These are phyloP conservation scores for Kodamaea restingae DNA, from an alignment of 805 yeast genomes.

Conservation along the genomic window DNA sequence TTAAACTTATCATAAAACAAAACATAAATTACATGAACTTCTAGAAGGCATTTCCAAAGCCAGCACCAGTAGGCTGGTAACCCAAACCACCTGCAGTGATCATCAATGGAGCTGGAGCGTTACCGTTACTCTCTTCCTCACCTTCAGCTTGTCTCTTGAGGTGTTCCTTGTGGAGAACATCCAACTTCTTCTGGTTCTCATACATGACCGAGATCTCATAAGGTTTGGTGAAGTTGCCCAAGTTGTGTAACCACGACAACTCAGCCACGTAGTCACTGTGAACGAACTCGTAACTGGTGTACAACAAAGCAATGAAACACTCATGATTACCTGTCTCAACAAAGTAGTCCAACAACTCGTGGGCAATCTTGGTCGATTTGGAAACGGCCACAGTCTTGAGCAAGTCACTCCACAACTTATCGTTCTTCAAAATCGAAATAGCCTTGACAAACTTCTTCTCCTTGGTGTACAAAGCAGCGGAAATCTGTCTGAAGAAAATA, in stretches of 20 bases:
- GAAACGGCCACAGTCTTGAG: slow-evolving; percentile 88
- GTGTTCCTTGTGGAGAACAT: slow-evolving; percentile 65
- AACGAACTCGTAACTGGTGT: slow-evolving; percentile 76
- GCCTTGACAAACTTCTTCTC: slow-evolving; percentile 92
- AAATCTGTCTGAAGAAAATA: slow-evolving; percentile 92
- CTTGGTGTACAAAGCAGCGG: slow-evolving; percentile 89
- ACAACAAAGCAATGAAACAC: slow-evolving; percentile 86
- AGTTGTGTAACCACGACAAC: slow-evolving; percentile 83
- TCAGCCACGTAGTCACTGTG: slow-evolving; percentile 83
- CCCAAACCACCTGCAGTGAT: slow-evolving; percentile 76
- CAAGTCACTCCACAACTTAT: slow-evolving; percentile 92
- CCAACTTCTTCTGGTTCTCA: slow-evolving; percentile 68
- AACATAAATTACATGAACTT: slow-evolving; percentile 6
- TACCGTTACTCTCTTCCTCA: slow-evolving; percentile 42
- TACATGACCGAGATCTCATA: slow-evolving; percentile 80
- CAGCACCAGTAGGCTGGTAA: slow-evolving; percentile 68
- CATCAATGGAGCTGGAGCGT: slow-evolving; percentile 65
- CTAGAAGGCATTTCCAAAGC: slow-evolving; percentile 53
- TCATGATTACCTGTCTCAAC: slow-evolving; percentile 97
- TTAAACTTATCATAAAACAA: slow-evolving; percentile 1
- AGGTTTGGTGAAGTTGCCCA: slow-evolving; percentile 85
- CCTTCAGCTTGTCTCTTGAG: slow-evolving; percentile 60
- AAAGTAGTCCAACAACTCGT: slow-evolving; percentile 83
- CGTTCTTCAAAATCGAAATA: slow-evolving; percentile 81
- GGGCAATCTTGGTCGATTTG: slow-evolving; percentile 73